phyloP scores from a whole-genome alignment of 176 grass and related monocot genomes.

The Cenchrus americanus region DNA sequence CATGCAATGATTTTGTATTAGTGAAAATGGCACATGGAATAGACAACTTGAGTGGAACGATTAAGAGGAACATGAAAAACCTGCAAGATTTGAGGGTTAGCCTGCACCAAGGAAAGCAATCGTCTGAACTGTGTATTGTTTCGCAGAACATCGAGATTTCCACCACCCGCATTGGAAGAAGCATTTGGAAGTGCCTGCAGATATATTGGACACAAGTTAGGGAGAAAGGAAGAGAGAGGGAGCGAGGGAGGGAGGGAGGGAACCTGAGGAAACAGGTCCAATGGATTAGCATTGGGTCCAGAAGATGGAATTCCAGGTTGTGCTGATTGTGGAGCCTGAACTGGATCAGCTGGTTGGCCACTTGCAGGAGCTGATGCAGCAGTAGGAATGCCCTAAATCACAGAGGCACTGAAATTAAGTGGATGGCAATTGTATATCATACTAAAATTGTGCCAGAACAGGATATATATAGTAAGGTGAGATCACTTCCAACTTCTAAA shows the following conservation, averaged over 20 bases:
- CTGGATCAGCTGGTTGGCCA: slow-evolving; percentile 45
- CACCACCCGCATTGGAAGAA: slow-evolving; percentile 63
- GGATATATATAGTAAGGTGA: not conserved
- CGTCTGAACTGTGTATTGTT: slow-evolving; percentile 82
- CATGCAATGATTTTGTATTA: not conserved
- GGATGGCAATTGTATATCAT: not conserved
- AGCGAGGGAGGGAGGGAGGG: not conserved
- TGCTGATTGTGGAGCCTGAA: slow-evolving; percentile 49
- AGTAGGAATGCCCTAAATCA: slow-evolving; percentile 63
- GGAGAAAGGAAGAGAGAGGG: not conserved
- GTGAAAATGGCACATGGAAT: not conserved
- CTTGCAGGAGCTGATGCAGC: slow-evolving; percentile 1
- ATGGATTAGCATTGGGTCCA: slow-evolving; percentile 79
- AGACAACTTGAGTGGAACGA: not conserved
- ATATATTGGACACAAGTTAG: not conserved
- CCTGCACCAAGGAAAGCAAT: slow-evolving; percentile 75
- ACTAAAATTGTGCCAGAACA: not conserved
- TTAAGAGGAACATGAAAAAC: slow-evolving; percentile 34
- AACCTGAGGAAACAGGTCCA: slow-evolving; percentile 92
- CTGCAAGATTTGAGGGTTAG: slow-evolving; percentile 86
- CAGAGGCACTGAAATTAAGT: not conserved
- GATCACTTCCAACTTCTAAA: not conserved
- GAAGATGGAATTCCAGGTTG: slow-evolving; percentile 53
- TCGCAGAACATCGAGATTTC: slow-evolving; percentile 48
- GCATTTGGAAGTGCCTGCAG: slow-evolving; percentile 74